Base-by-base conservation (phyloP, 1,139 yeast species). In the Entelexis sorbosivorans region DNA sequence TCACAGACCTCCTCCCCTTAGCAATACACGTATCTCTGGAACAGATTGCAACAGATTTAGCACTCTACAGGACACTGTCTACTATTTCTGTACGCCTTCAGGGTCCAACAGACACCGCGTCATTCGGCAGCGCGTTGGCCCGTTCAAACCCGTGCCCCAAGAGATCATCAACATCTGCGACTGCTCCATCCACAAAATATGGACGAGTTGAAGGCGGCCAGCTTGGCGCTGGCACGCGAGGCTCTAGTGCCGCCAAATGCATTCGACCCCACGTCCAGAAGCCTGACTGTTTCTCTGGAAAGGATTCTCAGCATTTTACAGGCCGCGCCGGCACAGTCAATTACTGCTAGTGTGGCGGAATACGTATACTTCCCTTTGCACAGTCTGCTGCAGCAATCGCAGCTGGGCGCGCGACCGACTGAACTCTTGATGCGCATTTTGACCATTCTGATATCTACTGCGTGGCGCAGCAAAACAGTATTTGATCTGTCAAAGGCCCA, bases 351-450 rank as follows among this genome's bases (percentile, higher is more conserved):
- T 9, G 48, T 80, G 20, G 84, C 82, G 0, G 85, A 81, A 58
- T 79, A 80, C 56, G 70, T 81, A 2, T 80, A 79, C 62, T 74
- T 78, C 28, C 87, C 88, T 0, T 58, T 81, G 1, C 72, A 79
- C 1, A 72, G 73, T 52, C 61, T 81, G 2, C 63, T 81, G 36
- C 74, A 75, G 55, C 61, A 65, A 44, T 64, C 68, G 20, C 47
- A 47, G 14, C 60, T 78, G 1, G 70, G 74, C 2, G 76, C 73
- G 49, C 56, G 71, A 1, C 73, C 71, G 44, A 65, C 72, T 3
- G 78, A 76, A 52, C 63, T 66, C 29, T 62, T 75, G 1, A 60
- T 79, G 10, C 62, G 66, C 14, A 66, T 76, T 17, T 57, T 79
- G 9, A 62, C 67, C 2, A 63, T 69, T 13, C 60, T 81, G 22